Evolutionary conservation across 495 filamentous ascomycete species (phyloP).

Genomic region (Thozetella sp.): DNA sequence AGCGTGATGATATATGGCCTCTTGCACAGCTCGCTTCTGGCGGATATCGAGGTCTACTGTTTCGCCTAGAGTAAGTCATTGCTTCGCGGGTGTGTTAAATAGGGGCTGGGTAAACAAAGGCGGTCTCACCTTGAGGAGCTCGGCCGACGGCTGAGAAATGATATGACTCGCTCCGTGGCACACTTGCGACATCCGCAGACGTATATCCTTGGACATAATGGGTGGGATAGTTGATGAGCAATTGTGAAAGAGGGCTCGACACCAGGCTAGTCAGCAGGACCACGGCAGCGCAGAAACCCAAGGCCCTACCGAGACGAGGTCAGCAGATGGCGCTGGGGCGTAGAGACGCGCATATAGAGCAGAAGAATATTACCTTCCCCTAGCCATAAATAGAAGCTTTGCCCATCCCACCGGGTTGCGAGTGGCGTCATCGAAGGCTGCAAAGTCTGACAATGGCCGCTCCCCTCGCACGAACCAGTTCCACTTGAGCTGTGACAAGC

Average conservation of each 20-base stretch:
- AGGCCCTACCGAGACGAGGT: slow-evolving; percentile 17
- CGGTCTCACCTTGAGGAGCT: slow-evolving; percentile 8
- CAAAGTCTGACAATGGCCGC: slow-evolving; percentile 41
- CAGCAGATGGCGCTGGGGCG: not conserved
- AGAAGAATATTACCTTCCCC: slow-evolving; percentile 20
- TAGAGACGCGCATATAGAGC: not conserved
- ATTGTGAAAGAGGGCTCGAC: slow-evolving; percentile 47
- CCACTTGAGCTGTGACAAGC: slow-evolving; percentile 50
- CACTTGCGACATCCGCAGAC: slow-evolving; percentile 8
- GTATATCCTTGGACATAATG: slow-evolving; percentile 9
- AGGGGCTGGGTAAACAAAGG: not conserved
- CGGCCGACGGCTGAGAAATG: slow-evolving; percentile 10
- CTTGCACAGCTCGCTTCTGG: slow-evolving; percentile 40
- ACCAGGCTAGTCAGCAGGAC: slow-evolving; percentile 38
- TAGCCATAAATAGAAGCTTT: slow-evolving; percentile 28
- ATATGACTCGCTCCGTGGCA: slow-evolving; percentile 20
- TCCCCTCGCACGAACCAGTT: slow-evolving; percentile 41
- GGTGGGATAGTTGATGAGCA: slow-evolving; percentile 34
- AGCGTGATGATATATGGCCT: slow-evolving; percentile 35
- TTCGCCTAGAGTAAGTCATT: slow-evolving; percentile 5
- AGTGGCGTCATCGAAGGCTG: slow-evolving; percentile 42
- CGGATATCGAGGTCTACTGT: slow-evolving; percentile 21
- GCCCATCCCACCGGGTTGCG: slow-evolving; percentile 36
- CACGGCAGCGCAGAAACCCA: slow-evolving; percentile 41
- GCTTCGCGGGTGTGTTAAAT: not conserved